phyloP scores from a whole-genome alignment of 2,329 filamentous ascomycete species.

The Aspergillus spinulosporus region DNA sequence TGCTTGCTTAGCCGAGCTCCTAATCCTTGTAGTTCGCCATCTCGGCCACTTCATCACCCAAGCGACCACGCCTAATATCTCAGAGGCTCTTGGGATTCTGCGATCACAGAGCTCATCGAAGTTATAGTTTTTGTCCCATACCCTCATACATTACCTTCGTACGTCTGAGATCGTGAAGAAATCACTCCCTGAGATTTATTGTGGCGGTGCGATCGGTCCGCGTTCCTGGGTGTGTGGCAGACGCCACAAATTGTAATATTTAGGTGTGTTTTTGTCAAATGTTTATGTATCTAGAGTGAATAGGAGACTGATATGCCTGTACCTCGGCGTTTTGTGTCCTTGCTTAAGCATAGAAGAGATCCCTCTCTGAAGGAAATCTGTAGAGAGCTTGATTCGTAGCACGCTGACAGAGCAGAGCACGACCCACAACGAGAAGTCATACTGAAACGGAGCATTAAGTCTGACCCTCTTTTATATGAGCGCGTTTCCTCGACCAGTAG shows the following conservation, averaged over 20 bases:
- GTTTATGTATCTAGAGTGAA: not conserved
- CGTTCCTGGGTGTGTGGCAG: too few relatives aligned
- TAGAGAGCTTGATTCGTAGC: not conserved
- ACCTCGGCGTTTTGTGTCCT: not conserved
- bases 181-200: not conserved
- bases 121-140: not conserved
- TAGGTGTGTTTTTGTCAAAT: not conserved
- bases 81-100: not conserved
- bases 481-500: not conserved
- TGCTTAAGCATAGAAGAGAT: not conserved
- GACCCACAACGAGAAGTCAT: not conserved
- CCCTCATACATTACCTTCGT: not conserved
- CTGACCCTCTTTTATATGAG: too few relatives aligned
- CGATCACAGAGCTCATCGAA: not conserved
- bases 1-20: not conserved
- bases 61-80: not conserved
- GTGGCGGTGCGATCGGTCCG: not conserved
- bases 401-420: not conserved
- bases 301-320: not conserved
- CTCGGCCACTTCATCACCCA: not conserved
- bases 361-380: too few relatives aligned
- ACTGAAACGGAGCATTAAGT: too few relatives aligned
- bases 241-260: too few relatives aligned
- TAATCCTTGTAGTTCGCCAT: not conserved
- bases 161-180: too few relatives aligned